Base-by-base conservation (phyloP, 371 early-diverging fungal genomes). In the Blastocladiella emersonii region DNA sequence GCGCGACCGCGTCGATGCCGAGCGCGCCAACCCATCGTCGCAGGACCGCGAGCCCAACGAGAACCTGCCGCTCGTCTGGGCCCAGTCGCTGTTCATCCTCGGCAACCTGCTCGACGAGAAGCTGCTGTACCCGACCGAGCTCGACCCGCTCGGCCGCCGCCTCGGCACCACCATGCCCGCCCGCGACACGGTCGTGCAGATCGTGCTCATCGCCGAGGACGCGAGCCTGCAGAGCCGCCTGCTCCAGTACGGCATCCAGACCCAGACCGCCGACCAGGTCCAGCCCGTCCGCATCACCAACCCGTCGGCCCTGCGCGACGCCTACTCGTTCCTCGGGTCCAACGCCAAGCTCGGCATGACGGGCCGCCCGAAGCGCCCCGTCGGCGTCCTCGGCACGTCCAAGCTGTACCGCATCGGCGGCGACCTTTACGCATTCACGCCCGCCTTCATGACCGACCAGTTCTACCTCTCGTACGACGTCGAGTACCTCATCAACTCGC, bases 41-140 rank as follows among this genome's bases (percentile, higher is more conserved):
- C 90, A 89, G 67, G 76, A 77, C n/a, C 81, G 93, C 51, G 69
- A 85, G 32, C 86, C 93, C 7, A 89, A 89, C 65, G 90, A 90
- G 65, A 93, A 93, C 66, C 77, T 91, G 0, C 93, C 93, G 1
- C 73, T 93, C 27, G 93, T 91, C 0, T 93, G 93, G 93, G 90
- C 93, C 7, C 86, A 91, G 61, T 87, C 88, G 2, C 79, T 93
- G 17, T 89, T 85, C 66, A 80, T 88, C 49, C 78, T 91, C 35
- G 90, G 91, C 25, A 76, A 78, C 49, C 69, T 93, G 62, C 79
- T 93, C n/a, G 74, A 83, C 48, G 91, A 93, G 57, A 81, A 85
- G 48, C 70, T 90, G 7, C 67, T 93, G 56, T 81, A 84, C 10
- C 81, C 85, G 1, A 84, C 89, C 15, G 92, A 93, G 63, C 60